Evolutionary conservation across 106 monocot species (phyloP).

Genomic region (Apostasia shenzhenica): DNA sequence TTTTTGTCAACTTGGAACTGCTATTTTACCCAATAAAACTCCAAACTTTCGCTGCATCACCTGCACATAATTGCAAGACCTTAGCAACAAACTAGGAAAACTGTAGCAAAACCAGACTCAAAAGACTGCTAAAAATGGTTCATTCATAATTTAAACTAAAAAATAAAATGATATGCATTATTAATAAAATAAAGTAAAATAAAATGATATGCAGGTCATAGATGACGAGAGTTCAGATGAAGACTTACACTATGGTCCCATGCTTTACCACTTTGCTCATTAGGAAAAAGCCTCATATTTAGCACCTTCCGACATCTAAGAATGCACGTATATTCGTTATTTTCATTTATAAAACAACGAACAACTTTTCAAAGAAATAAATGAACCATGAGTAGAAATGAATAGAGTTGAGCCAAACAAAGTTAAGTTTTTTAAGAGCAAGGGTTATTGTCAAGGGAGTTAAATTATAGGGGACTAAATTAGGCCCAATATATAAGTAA

Average conservation of each 20-base stretch:
- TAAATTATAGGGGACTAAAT: too few relatives aligned
- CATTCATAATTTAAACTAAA: too few relatives aligned
- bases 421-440: background rate
- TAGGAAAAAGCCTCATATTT: conserved; percentile 91
- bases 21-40: conserved; percentile 59
- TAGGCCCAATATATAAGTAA: too few relatives aligned
- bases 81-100: background rate
- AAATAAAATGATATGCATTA: too few relatives aligned
- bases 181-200: too few relatives aligned
- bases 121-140: too few relatives aligned
- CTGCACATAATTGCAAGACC: conserved; percentile 22
- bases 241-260: conserved; percentile 85
- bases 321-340: conserved; percentile 1
- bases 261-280: conserved; percentile 65
- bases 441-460: too few relatives aligned
- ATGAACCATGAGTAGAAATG: background rate
- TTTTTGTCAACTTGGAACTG: background rate
- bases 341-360: background rate
- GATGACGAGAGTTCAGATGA: background rate
- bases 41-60: conserved; percentile 73
- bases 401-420: background rate
- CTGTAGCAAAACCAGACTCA: too few relatives aligned
- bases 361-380: too few relatives aligned
- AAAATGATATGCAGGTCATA: too few relatives aligned
- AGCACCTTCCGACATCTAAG: conserved; percentile 86